These are phyloP conservation scores for Ceratocystis albifundus DNA, from an alignment of 2,329 filamentous ascomycete genomes.

Conservation along the genomic window DNA sequence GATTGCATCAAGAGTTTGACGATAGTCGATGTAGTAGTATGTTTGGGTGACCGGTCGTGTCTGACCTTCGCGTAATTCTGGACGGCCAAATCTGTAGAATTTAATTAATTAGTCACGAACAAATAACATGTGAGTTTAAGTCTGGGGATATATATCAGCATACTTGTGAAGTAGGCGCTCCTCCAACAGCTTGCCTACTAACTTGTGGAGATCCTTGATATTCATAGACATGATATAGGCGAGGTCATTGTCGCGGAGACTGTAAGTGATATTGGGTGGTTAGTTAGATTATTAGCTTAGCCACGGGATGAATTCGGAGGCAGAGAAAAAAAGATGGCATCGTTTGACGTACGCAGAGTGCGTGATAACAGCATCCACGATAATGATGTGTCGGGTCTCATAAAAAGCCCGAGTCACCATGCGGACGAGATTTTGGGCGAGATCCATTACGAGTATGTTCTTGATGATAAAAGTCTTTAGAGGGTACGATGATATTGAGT, in stretches of 20 bases:
- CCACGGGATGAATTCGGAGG: not conserved
- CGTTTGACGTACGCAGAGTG: conserved; percentile 54
- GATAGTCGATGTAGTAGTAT: conserved; percentile 96
- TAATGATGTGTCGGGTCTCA: conserved; percentile 68
- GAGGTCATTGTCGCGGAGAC: conserved; percentile 79
- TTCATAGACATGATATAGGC: conserved; percentile 80
- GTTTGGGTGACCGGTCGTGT: conserved; percentile 73
- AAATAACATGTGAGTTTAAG: conserved; percentile 30
- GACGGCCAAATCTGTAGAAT: conserved; percentile 32
- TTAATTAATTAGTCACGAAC: not conserved
- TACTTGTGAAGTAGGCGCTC: conserved; percentile 51
- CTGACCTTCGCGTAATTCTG: conserved; percentile 68
- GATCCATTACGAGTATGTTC: conserved; percentile 34
- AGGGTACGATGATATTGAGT: not conserved
- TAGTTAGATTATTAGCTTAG: conserved; percentile 53
- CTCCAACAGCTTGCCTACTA: conserved; percentile 73
- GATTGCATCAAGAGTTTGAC: conserved; percentile 86
- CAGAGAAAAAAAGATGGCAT: not conserved
- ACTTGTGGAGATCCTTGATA: conserved; percentile 80
- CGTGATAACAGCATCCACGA: conserved; percentile 75
- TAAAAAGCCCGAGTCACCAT: conserved; percentile 81
- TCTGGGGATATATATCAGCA: conserved; percentile 56
- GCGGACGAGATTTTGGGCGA: conserved; percentile 67
- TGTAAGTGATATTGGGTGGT: conserved; percentile 51
- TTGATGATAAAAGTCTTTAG: not conserved